These are phyloP conservation scores for Coemansia sp. DNA, from an alignment of 192 early-diverging fungal genomes.

Conservation along the genomic window DNA sequence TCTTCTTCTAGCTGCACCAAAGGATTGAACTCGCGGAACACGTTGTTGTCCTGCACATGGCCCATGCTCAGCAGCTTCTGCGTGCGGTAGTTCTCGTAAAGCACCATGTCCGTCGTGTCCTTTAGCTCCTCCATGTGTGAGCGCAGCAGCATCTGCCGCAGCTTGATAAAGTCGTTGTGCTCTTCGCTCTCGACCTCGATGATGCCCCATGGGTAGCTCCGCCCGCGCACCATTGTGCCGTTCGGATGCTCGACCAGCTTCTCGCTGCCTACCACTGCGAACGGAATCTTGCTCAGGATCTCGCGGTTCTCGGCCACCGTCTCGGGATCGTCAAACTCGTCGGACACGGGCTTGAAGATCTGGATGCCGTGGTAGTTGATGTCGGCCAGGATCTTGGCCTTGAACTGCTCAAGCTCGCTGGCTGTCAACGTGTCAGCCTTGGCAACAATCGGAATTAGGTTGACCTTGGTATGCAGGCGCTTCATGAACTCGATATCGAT, in stretches of 20 bases:
- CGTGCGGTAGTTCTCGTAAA: slow-evolving; percentile 96
- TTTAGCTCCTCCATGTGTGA: slow-evolving; percentile 98
- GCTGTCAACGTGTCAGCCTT: slow-evolving; percentile 89
- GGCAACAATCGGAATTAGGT: slow-evolving; percentile 86
- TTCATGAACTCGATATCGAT: slow-evolving; percentile 97
- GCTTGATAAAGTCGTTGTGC: slow-evolving; percentile 95
- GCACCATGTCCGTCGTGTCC: slow-evolving; percentile 84
- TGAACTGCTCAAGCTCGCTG: slow-evolving; percentile 79
- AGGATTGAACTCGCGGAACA: slow-evolving; percentile 79
- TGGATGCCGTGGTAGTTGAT: slow-evolving; percentile 81
- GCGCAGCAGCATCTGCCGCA: slow-evolving; percentile 87
- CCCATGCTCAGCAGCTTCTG: slow-evolving; percentile 87
- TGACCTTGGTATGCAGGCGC: slow-evolving; percentile 82
- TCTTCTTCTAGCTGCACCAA: slow-evolving; percentile 87
- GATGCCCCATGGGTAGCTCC: slow-evolving; percentile 90
- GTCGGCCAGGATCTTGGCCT: slow-evolving; percentile 79
- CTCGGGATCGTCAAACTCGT: slow-evolving; percentile 81
- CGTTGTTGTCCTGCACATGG: slow-evolving; percentile 74
- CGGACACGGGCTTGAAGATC: slow-evolving; percentile 80
- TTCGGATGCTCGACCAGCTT: slow-evolving; percentile 76
- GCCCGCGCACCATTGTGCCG: slow-evolving; percentile 84
- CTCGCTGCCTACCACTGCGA: slow-evolving; percentile 92
- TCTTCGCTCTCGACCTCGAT: slow-evolving; percentile 97
- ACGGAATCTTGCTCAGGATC: slow-evolving; percentile 92
- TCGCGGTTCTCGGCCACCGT: slow-evolving; percentile 80